phyloP scores from a whole-genome alignment of 2,329 filamentous ascomycete species.

The Ophiostoma fasciatum region DNA sequence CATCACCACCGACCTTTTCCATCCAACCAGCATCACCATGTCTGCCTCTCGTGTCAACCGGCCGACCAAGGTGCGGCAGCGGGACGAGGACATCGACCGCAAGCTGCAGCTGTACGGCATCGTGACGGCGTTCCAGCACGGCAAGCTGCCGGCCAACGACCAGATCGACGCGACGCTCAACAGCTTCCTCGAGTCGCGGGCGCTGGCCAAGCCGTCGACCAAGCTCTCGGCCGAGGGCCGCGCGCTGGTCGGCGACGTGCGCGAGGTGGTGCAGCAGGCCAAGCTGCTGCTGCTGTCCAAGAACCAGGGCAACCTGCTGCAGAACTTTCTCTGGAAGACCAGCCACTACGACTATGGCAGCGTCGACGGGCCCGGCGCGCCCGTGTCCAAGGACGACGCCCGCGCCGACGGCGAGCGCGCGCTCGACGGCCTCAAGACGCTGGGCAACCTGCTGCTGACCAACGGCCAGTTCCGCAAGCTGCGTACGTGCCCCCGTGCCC shows the following conservation, averaged over 20 bases:
- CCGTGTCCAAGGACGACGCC: conserved; percentile 60
- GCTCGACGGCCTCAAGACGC: conserved; percentile 69
- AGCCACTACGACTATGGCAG: conserved; percentile 56
- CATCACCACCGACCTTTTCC: no score
- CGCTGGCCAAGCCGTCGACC: conserved; percentile 53
- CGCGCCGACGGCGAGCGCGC: conserved; percentile 74
- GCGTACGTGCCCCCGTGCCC: conserved; percentile 38
- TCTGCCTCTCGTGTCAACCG: conserved; percentile 43
- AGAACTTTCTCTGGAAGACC: conserved; percentile 95
- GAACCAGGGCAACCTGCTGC: conserved; percentile 85
- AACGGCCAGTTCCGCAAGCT: conserved; percentile 95
- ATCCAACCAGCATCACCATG: conserved; percentile 12
- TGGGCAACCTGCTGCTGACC: conserved; percentile 80
- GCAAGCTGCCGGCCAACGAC: conserved; percentile 89
- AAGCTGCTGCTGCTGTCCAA: conserved; percentile 80
- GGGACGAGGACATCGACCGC: conserved; percentile 77
- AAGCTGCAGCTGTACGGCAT: conserved; percentile 96
- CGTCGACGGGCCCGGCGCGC: conserved; percentile 46
- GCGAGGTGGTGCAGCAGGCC: conserved; percentile 66
- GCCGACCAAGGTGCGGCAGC: conserved; percentile 57
- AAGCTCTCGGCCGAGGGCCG: conserved; percentile 75
- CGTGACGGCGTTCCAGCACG: conserved; percentile 65
- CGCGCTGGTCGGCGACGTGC: conserved; percentile 61
- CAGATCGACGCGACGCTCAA: conserved; percentile 93
- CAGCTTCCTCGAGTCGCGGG: conserved; percentile 61